A percentile compares a stretch with the other conserved stretches of the same genome.
Conservation (phyloP, 2,329 filamentous ascomycete genomes). For the Arthrobotrys musiformis region DNA sequence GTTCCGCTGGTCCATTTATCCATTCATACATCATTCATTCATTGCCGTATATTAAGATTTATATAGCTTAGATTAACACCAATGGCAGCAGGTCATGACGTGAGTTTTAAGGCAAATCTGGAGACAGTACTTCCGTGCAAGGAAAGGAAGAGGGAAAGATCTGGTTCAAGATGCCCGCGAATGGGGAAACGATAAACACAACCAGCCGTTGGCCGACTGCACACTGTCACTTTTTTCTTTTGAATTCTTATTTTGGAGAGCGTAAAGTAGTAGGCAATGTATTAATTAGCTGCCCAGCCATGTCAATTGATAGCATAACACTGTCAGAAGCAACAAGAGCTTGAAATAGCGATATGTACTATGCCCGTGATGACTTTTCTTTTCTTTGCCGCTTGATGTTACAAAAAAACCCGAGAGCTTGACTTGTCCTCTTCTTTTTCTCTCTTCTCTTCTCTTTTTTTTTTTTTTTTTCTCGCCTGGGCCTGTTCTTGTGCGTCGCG, state of each 20-base stretch:
- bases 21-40: not conserved
- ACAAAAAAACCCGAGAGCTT: slow-evolving; percentile 17
- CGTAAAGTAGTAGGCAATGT: slow-evolving; percentile 1
- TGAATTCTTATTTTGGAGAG: not conserved
- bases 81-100: slow-evolving; percentile 35
- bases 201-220: slow-evolving; percentile 35
- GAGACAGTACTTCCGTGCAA: slow-evolving; percentile 39
- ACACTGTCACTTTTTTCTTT: slow-evolving; percentile 6
- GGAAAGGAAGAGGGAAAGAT: slow-evolving; percentile 33
- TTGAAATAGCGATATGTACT: slow-evolving; percentile 16
- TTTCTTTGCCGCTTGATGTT: slow-evolving; percentile 19
- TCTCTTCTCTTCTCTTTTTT: not conserved
- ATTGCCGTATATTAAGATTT: slow-evolving; percentile 15
- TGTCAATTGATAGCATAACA: slow-evolving; percentile 36
- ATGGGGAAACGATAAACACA: slow-evolving; percentile 42
- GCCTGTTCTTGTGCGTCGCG: slow-evolving; percentile 32
- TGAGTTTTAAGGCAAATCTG: slow-evolving; percentile 15
- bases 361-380: slow-evolving; percentile 1
- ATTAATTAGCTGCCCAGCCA: slow-evolving; percentile 22
- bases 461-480: slow-evolving; percentile 2
- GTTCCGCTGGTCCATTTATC: not conserved
- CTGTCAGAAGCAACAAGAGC: slow-evolving; percentile 15
- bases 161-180: slow-evolving; percentile 22
- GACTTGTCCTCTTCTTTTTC: slow-evolving; percentile 13
- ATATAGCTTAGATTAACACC: slow-evolving; percentile 28